Base-by-base conservation (phyloP, 2,329 filamentous ascomycete genomes). In the Talaromyces sp. region DNA sequence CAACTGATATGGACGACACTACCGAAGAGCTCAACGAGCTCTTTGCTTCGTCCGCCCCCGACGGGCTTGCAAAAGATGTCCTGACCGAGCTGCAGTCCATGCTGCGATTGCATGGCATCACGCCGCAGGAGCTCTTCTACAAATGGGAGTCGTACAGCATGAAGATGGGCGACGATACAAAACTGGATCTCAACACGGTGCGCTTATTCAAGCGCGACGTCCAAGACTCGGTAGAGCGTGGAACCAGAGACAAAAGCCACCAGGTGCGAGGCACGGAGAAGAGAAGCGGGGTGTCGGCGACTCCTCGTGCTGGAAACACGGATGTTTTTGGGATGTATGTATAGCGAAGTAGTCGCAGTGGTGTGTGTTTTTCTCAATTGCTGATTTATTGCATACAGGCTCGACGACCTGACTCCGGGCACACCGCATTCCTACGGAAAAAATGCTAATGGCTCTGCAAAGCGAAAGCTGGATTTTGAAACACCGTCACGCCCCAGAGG, bases 71-170 rank as follows among this genome's bases (percentile, higher is more conserved):
- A 64, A 80, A 87, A 65, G 93, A 98, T 74, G 85, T 98, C 61
- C 80, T 92, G 65, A 80, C 83, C 58, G 93, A 97, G 78, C 81
- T 99, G 67, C 84, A 89, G 72, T 96, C 92, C 62, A 96, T 96
- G 73, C 84, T 95, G 78, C 87, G 88, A 59, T 82, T 98, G 63
- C 91, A 97, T 77, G 87, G 86, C 55, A 84, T 98, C 63, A 85
- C 87, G 17, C 83, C 88, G 36, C 88, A 98, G 74, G 95, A 98
- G 73, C 82, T 98, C 28, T 97, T 92, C 77, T 97, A 92, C 85
- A 98, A 98, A 82, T 99, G 95, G 95, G 95, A 99, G 76, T 93
- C 92, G 0, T 98, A 97, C 81, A 93, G 90, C 75, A 89, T 99
- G 73, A 96, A 93, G 77, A 92, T 98, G 88, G 91, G 93, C 27